Percentiles rank a stretch among this genome's conserved stretches.
Conservation (phyloP, 495 filamentous ascomycete genomes). For the Peziza echinospora region DNA sequence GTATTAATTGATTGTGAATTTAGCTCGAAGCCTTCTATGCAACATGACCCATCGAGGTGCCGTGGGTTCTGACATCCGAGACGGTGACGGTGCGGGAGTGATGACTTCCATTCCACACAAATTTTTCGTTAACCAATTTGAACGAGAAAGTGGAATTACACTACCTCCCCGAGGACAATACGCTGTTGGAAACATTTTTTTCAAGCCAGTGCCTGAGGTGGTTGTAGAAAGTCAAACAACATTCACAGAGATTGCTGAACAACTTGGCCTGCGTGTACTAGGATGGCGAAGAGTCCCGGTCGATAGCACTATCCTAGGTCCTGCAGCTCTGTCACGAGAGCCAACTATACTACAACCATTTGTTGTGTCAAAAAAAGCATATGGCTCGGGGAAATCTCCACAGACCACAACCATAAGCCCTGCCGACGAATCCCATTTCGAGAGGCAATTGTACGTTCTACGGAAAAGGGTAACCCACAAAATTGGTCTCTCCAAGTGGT, state of each 20-base stretch:
- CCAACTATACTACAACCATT: conserved; percentile 91
- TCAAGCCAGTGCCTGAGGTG: conserved; percentile 82
- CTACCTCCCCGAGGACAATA: conserved; percentile 84
- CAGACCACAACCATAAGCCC: conserved; percentile 51
- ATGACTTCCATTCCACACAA: conserved; percentile 99
- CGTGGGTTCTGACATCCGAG: conserved; percentile 90
- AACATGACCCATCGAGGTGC: conserved; percentile 99
- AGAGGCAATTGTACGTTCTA: conserved; percentile 81
- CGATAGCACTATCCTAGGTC: conserved; percentile 81
- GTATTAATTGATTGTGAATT: conserved; percentile 3
- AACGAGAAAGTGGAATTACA: conserved; percentile 62
- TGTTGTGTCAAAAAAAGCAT: conserved; percentile 67
- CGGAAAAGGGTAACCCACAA: conserved; percentile 87
- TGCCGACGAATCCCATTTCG: conserved; percentile 74
- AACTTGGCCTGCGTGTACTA: conserved; percentile 69
- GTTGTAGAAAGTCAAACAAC: conserved; percentile 66
- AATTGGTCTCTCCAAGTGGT: conserved; percentile 95
- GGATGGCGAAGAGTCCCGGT: conserved; percentile 93
- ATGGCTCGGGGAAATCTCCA: conserved; percentile 69
- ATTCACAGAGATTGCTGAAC: conserved; percentile 81
- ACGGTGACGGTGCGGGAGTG: conserved; percentile 94
- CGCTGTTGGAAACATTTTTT: conserved; percentile 94
- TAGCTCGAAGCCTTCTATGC: conserved; percentile 82
- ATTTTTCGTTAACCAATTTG: conserved; percentile 98
- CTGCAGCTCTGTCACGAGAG: conserved; percentile 81